Evolutionary conservation across 2,329 filamentous ascomycete species (phyloP).

Genomic region (Alternaria triticina): DNA sequence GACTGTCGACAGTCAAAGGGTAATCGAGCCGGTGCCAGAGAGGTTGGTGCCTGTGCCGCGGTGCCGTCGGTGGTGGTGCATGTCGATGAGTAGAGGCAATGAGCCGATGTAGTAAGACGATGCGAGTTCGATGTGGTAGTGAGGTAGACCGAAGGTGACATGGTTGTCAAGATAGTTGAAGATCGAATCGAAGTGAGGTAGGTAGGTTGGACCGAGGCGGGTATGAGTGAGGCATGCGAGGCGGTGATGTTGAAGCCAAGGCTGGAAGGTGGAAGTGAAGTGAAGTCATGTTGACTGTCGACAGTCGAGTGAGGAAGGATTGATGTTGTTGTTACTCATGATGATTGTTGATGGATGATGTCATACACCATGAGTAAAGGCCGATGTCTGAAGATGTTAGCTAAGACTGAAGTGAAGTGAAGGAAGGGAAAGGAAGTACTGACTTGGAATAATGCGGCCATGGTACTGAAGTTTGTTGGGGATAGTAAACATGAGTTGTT

Average conservation of each 20-base stretch:
- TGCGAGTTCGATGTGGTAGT: neutral
- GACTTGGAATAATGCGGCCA: neutral
- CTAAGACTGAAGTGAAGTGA: neutral
- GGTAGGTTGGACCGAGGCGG: neutral
- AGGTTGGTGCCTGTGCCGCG: neutral
- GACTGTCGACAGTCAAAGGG: neutral
- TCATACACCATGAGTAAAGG: conserved; percentile 4
- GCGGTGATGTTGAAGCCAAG: neutral
- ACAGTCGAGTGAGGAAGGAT: neutral
- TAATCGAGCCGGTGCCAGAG: neutral
- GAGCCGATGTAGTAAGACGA: neutral
- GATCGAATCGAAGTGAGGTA: neutral
- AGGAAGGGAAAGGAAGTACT: neutral
- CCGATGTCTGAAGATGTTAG: neutral
- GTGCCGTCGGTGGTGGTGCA: neutral
- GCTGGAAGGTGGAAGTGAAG: neutral
- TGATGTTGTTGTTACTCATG: neutral
- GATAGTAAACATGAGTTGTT: neutral
- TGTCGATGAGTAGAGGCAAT: neutral
- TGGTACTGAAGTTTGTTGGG: neutral
- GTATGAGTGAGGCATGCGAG: neutral
- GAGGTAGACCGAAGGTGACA: neutral
- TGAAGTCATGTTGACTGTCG: neutral
- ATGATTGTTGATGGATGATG: neutral
- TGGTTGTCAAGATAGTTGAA: neutral